Evolutionary conservation across 1,284 basidiomycete genomes (phyloP), one percentile per base, ranked within the genome.

Genomic region (Volvariella surrecta): DNA sequence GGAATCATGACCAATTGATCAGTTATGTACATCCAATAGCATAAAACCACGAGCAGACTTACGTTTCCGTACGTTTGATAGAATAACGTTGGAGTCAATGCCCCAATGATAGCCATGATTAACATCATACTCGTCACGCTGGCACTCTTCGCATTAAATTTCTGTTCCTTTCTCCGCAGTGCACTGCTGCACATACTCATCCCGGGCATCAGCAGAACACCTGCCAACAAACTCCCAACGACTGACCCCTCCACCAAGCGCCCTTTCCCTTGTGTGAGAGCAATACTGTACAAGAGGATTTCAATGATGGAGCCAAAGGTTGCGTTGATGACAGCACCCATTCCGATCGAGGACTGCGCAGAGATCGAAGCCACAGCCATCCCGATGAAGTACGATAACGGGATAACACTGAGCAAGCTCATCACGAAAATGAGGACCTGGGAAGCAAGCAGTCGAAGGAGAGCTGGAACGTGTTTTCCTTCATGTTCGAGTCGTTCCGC

Each of bases 251-350:
- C 96, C 0, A 99, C 96, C 10, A 99, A 76, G 52, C 85, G 80
- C 0, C 94, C 94, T 62, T 95, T 99, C 32, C 84, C 76, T 57
- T 94, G 79, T 9, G 80, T 88, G 31, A 99, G 69, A 11, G 92
- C 92, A 51, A 99, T 89, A 28, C 69, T 70, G 59, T 99, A 99
- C 1, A 99, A 76, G 52, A 99, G 78, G 54, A 99, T 90, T 64
- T 99, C 96, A 60, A 99, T 94, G 58, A 99, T 85, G 8, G 91
- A 95, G 60, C 96, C 96, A 56, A 99, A 99, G 0, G 93, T 96
- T 0, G 96, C 96, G 62, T 99, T 99, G 71, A 99, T 99, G 53
- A 99, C 95, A 0, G 96, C 96, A 49, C 96, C 96, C 93, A 99
- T 98, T 10, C 96, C 96, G 51, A 99, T 99, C 11, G 88, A 93